A percentile compares a stretch with the other conserved stretches of the same genome.
Evolutionary conservation across 768 basidiomycete species (phyloP).

Genomic region (Boletus fagicola): DNA sequence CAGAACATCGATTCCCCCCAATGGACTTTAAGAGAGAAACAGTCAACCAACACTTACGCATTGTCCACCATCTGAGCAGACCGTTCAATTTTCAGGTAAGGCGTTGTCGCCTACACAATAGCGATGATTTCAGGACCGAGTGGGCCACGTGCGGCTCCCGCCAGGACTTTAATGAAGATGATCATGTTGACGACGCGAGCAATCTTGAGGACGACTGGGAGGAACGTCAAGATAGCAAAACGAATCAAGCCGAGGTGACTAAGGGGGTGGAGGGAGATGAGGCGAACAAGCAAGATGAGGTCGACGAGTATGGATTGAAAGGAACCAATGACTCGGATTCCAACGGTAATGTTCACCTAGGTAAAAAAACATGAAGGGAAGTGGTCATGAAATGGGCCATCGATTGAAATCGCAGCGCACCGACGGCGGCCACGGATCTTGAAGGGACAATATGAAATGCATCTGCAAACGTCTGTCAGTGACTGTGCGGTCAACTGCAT

Average conservation of each 20-base stretch:
- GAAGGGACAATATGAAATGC: constrained; percentile 27
- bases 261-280: constrained; percentile 28
- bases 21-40: no score
- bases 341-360: constrained; percentile 29
- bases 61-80: constrained; percentile 32
- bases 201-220: constrained; percentile 31
- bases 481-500: background rate
- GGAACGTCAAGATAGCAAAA: constrained; percentile 19
- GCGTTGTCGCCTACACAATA: constrained; percentile 22
- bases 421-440: constrained; percentile 20
- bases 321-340: constrained; percentile 29
- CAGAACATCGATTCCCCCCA: background rate
- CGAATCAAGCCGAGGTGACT: constrained; percentile 10
- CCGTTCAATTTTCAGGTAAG: constrained; percentile 36
- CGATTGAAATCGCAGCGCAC: constrained; percentile 4
- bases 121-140: constrained; percentile 13
- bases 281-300: constrained; percentile 28
- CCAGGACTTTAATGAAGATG: constrained; percentile 28
- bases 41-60: constrained; percentile 14
- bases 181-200: constrained; percentile 28
- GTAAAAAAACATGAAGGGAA: background rate
- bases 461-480: constrained; percentile 18
- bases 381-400: background rate
- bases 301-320: constrained; percentile 33
- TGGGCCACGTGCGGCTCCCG: constrained; percentile 21